Conservation (phyloP, 2,329 filamentous ascomycete genomes). For the Ceratocystis cubensis region DNA sequence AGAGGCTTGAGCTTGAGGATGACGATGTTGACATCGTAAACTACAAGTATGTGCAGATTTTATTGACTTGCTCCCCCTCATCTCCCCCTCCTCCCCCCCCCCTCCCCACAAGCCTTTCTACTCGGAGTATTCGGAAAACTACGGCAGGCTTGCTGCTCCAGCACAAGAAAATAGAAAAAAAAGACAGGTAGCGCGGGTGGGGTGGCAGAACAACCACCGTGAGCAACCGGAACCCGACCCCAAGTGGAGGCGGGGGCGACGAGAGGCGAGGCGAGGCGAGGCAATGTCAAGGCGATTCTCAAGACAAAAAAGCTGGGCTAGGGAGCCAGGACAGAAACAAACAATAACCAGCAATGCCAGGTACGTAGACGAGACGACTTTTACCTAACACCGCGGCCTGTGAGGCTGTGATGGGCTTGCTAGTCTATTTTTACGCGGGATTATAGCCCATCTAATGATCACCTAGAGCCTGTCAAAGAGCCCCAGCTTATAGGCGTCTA, state of each 20-base stretch:
- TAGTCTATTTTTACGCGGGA: conserved; percentile 8
- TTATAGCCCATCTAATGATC: background rate
- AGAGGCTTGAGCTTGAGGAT: background rate
- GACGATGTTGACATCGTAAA: background rate
- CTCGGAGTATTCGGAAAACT: background rate
- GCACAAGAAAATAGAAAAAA: background rate
- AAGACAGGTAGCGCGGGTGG: background rate
- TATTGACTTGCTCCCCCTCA: background rate
- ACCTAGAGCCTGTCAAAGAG: background rate
- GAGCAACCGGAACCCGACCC: background rate
- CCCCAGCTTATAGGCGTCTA: background rate
- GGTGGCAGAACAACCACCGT: background rate
- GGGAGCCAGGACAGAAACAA: background rate
- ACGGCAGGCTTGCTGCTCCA: background rate
- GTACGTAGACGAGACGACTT: no score
- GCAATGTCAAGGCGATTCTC: background rate
- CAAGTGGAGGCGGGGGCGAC: background rate
- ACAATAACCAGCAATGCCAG: background rate
- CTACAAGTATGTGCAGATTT: background rate
- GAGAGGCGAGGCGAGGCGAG: background rate
- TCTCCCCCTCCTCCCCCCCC: background rate
- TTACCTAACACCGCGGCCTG: background rate
- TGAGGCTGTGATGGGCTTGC: background rate
- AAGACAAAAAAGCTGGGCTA: background rate
- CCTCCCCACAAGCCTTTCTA: background rate